These are phyloP conservation scores for Fagus crenata DNA, from an alignment of 306 rosid genomes.

Conservation along the genomic window DNA sequence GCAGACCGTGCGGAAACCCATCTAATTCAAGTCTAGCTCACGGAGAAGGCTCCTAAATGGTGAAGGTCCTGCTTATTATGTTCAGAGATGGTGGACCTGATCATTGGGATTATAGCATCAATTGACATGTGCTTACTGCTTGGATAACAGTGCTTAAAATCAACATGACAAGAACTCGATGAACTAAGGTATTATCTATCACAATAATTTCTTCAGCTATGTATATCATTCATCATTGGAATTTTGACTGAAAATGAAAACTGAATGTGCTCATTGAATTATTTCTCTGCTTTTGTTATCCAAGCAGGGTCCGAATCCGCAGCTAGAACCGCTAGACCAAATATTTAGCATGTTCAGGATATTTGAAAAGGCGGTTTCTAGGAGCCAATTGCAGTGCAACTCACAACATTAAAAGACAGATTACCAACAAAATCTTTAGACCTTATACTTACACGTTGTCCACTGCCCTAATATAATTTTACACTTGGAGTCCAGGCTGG, in stretches of 20 bases:
- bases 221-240: no score
- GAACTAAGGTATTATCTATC: no score
- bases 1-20: no score
- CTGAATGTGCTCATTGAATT: background rate
- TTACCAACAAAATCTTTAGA: background rate
- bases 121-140: no score
- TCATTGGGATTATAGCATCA: no score
- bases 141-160: no score
- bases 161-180: no score
- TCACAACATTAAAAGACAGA: background rate
- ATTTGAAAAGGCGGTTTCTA: background rate
- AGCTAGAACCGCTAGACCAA: background rate
- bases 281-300: background rate
- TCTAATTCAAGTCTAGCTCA: no score
- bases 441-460: background rate
- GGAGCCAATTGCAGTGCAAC: background rate
- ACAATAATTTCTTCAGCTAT: no score
- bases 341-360: background rate
- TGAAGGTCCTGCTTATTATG: no score
- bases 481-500: conserved; percentile 26
- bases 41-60: no score
- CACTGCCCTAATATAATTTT: conserved; percentile 13
- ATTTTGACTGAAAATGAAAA: background rate
- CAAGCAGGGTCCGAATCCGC: background rate
- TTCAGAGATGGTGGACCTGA: no score